Base-by-base conservation (phyloP, 495 filamentous ascomycete genomes). In the Aspergillus asperescens region DNA sequence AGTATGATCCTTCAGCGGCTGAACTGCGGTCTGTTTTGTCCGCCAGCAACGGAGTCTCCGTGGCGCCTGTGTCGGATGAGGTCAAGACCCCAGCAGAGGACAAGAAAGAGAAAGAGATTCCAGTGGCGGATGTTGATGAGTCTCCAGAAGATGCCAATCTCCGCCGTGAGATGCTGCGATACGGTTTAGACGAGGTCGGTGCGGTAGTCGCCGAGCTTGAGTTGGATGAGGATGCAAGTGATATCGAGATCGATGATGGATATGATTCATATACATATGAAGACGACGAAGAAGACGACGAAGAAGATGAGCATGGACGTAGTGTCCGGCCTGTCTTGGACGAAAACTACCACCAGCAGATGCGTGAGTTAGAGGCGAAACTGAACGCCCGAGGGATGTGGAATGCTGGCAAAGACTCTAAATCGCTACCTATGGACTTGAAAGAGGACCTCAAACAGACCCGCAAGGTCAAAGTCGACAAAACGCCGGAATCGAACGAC, bases 181-280 rank as follows among this genome's bases (percentile, higher is more conserved):
- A 96, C 60, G 84, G 84, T 40, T 80, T 93, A 65, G 67, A 82
- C 38, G 90, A 96, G 58, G 83, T 98, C 48, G 88, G 88, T 1
- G 80, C 88, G 20, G 86, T 98, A 2, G 92, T 98, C 6, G 92
- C 92, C n/a, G 90, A 96, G 70, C 75, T 98, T 27, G 80, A 93
- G 50, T 62, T 98, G 10, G 89, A 95, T 40, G 87, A 90, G 27
- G 81, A 78, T 22, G 80, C 72, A 39, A 75, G 70, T 44, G 76
- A 83, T 15, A 70, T 81, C 22, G 77, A 82, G 13, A 67, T 82
- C 18, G 77, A 81, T 8, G 79, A 87, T 27, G 69, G 73, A 15
- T 51, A 74, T 7, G 79, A 87, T 32, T 67, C 68, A 16, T 51
- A 73, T 31, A 51, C 54, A 5, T 61, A 64, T 39, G 78, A 82